Evolutionary conservation across 495 filamentous ascomycete genomes (phyloP), one percentile per base, ranked within the genome.

Genomic region (Cryomyces antarcticus): DNA sequence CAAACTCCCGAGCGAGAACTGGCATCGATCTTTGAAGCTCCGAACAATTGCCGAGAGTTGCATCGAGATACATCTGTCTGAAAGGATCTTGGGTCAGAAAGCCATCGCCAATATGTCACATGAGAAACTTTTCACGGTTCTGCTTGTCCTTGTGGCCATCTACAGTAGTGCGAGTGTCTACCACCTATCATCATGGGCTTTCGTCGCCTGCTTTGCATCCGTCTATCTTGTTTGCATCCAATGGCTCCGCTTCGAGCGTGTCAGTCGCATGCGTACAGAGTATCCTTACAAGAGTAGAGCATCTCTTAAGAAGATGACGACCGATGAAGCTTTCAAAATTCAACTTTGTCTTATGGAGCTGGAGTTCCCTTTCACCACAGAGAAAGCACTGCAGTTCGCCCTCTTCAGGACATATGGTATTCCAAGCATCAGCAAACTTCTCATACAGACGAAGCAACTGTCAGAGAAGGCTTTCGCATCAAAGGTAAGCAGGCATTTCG

Each of bases 401-500:
- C 57, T 83, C 3, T 80, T 80, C 56, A 69, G 69, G 69, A 79
- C 77, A 10, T 82, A 82, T 46, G 75, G 71, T 6, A 71, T 82
- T 38, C 73, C 75, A 0, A 65, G 69, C 17, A 79, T 79, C 41
- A 73, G 71, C 4, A 54, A 52, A 29, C 53, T 78, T 0, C 64
- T 82, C 13, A 63, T 68, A 0, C 62, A 65, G 29, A 80, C 76
- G 6, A 65, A 59, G 31, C 68, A 80, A 43, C 67, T 83, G 38
- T 66, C 70, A 10, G 62, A 62, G 39, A 55, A 64, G 0, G 60
- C 56, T 5, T 70, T 59, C 7, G 69, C 72, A 4, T 54, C 64
- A 0, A 80, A 79, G 35, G 46, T 48, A 35, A 24, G 17, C 17
- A 24, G n/a, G n/a, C n/a, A n/a, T n/a, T n/a, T n/a, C n/a, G n/a